Percentiles rank a stretch among this genome's conserved stretches.
Conservation (phyloP, 2,329 filamentous ascomycete genomes). For the Pseudocercospora fijiensis region DNA sequence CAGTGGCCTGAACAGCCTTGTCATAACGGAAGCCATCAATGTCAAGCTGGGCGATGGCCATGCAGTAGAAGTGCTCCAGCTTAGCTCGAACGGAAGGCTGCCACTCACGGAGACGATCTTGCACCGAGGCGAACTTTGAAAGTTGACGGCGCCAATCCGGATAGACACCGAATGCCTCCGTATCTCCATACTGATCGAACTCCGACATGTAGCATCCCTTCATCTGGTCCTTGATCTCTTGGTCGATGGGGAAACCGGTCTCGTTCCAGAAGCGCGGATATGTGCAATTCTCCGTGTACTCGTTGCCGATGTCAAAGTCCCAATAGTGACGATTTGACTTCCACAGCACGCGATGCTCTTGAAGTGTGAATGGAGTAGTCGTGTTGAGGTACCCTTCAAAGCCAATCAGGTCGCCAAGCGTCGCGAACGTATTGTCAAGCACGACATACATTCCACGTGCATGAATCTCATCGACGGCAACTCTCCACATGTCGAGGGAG, state of each 20-base stretch:
- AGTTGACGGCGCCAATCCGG: conserved; percentile 62
- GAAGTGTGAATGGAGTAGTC: conserved; percentile 54
- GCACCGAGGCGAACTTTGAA: conserved; percentile 63
- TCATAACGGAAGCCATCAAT: conserved; percentile 65
- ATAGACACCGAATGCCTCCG: conserved; percentile 61
- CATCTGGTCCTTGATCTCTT: conserved; percentile 46
- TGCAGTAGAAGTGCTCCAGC: conserved; percentile 60
- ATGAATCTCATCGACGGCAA: conserved; percentile 59
- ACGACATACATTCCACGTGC: conserved; percentile 62
- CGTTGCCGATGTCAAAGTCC: conserved; percentile 57
- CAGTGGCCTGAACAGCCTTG: conserved; percentile 61
- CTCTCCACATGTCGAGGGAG: conserved; percentile 57
- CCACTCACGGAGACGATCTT: conserved; percentile 65
- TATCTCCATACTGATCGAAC: conserved; percentile 63
- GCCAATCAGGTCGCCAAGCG: conserved; percentile 61
- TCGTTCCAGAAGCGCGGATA: conserved; percentile 63
- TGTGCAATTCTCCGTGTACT: conserved; percentile 48
- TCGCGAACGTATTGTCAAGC: conserved; percentile 63
- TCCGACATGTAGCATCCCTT: conserved; percentile 59
- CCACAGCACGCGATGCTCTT: conserved; percentile 58
- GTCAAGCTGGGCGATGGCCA: conserved; percentile 59
- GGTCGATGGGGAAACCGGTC: conserved; percentile 52
- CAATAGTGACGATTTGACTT: conserved; percentile 56
- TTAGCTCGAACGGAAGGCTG: conserved; percentile 56
- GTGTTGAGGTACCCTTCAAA: conserved; percentile 60